Evolutionary conservation across 2,329 filamentous ascomycete genomes (phyloP).

Genomic region (Akanthomyces lecanii): DNA sequence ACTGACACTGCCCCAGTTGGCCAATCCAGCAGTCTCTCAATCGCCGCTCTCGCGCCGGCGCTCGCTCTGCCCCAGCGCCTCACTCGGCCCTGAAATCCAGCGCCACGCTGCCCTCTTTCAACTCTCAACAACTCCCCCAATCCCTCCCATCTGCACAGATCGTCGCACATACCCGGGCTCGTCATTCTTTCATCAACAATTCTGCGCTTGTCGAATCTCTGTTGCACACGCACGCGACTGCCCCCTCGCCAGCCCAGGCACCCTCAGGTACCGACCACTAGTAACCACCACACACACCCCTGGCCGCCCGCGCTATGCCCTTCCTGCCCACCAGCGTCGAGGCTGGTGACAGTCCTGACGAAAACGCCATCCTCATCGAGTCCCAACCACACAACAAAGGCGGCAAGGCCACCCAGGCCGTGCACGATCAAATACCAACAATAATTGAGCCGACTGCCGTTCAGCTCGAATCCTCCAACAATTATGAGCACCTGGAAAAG

Average conservation of each 20-base stretch:
- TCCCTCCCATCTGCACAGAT: neutral
- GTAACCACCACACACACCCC: neutral
- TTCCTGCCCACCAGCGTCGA: constrained; percentile 1
- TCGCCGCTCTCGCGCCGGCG: neutral
- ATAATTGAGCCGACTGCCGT: constrained; percentile 3
- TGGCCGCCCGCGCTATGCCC: constrained; percentile 1
- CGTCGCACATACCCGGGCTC: neutral
- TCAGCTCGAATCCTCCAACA: constrained; percentile 6
- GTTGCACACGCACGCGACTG: neutral
- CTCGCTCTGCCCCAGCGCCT: neutral
- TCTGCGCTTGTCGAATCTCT: neutral
- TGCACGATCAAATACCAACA: constrained; percentile 12
- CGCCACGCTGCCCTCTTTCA: neutral
- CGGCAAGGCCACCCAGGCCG: constrained; percentile 3
- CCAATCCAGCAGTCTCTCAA: too few relatives aligned
- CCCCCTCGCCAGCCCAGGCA: neutral
- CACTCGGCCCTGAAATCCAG: too few relatives aligned
- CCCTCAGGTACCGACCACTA: too few relatives aligned
- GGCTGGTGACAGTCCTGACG: neutral
- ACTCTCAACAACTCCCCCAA: neutral
- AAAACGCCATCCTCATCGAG: neutral
- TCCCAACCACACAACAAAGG: constrained; percentile 10
- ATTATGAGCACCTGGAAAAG: constrained; percentile 24
- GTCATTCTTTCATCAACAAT: constrained; percentile 8
- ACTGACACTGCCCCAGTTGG: too few relatives aligned